Evolutionary conservation across 202 grass and related monocot genomes (phyloP).

Genomic region (Eragrostis tef): DNA sequence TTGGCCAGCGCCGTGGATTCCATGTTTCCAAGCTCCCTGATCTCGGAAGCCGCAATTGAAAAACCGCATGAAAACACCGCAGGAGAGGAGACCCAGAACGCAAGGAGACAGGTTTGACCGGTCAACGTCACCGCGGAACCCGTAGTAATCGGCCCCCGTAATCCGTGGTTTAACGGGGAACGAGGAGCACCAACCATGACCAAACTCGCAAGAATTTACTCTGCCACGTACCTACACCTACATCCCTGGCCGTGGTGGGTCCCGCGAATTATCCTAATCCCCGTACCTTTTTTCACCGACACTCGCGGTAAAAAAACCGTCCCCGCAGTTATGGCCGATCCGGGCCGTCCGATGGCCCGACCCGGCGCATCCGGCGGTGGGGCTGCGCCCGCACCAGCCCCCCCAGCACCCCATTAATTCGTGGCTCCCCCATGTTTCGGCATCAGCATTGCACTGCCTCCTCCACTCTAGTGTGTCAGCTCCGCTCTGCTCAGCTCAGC

Average conservation of each 20-base stretch:
- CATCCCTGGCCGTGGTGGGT: background rate
- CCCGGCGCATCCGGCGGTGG: conserved; percentile 50
- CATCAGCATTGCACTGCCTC: background rate
- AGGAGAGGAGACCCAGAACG: background rate
- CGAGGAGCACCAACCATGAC: background rate
- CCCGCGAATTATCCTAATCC: background rate
- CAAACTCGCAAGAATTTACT: conserved; percentile 40
- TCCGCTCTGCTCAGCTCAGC: conserved; percentile 1
- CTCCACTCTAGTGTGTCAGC: conserved; percentile 18
- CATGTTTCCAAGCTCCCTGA: background rate
- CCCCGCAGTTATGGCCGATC: background rate
- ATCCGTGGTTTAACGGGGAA: conserved; percentile 4
- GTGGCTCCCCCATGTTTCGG: background rate
- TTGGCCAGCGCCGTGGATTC: background rate
- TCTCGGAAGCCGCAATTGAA: conserved; percentile 4
- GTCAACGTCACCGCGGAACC: conserved; percentile 22
- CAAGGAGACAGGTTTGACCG: conserved; percentile 42
- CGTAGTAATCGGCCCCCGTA: too few species aligned
- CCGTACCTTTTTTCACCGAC: conserved; percentile 52
- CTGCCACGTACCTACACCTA: background rate
- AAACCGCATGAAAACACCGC: background rate
- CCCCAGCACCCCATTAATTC: conserved; percentile 48
- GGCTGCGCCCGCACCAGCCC: conserved; percentile 13
- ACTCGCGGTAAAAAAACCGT: conserved; percentile 20
- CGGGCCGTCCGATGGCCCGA: conserved; percentile 22